phyloP scores from a whole-genome alignment of 768 basidiomycete species.

The Russula ochroleuca region DNA sequence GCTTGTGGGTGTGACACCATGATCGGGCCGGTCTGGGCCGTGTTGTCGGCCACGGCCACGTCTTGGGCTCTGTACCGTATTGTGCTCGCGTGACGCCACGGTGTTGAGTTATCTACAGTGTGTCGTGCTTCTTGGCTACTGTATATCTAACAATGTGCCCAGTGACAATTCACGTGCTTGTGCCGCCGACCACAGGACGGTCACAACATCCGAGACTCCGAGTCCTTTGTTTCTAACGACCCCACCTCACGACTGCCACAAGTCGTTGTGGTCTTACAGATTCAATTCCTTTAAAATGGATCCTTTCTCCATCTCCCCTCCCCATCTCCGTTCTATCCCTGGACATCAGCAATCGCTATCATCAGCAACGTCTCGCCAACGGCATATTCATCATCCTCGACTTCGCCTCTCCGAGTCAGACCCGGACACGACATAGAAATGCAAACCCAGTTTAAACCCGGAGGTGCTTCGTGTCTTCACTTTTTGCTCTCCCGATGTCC shows the following conservation, averaged over 20 bases:
- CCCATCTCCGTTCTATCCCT: background rate
- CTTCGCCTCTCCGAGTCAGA: background rate
- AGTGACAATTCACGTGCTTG: background rate
- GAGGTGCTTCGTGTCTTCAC: background rate
- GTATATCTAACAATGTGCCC: too few species aligned
- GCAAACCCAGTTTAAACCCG: slow-evolving; percentile 7
- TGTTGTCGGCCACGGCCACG: too few species aligned
- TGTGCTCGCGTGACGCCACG: too few species aligned
- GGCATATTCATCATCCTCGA: background rate
- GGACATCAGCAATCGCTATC: background rate
- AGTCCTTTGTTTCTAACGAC: too few species aligned
- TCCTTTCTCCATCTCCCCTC: background rate
- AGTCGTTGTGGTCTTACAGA: background rate
- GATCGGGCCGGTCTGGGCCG: too few species aligned
- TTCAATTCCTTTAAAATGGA: slow-evolving; percentile 3
- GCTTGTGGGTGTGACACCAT: too few species aligned
- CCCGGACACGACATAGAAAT: background rate
- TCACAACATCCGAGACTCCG: too few species aligned
- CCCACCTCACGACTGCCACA: slow-evolving; percentile 16
- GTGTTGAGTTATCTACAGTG: too few species aligned
- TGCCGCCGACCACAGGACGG: background rate
- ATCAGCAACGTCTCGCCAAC: background rate
- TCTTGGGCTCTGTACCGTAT: too few species aligned
- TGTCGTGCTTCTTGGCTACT: too few species aligned
- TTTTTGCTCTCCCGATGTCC: background rate